Base-by-base conservation (phyloP, 108 stramenopile genomes). In the Cyclotella kingstonii region DNA sequence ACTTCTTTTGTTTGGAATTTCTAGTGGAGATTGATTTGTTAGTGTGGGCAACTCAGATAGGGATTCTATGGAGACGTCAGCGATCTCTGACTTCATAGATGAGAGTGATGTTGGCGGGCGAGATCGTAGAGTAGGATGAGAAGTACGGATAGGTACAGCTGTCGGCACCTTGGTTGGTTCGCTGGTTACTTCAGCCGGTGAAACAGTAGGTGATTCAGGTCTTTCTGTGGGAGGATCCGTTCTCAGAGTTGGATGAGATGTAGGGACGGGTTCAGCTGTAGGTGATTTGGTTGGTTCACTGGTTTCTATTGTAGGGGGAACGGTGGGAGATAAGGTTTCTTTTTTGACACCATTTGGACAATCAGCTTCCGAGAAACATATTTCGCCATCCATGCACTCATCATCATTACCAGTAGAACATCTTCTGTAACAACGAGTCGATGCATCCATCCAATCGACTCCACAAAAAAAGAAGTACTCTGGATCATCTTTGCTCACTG, bases 401-500 rank as follows among this genome's bases (percentile, higher is more conserved):
- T 56, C 55, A 42, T 56, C 55, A 40, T 41, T 15, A 23, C 55
- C 55, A 22, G n/a, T 26, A 0, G 39, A 4, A 31, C 55, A 56
- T 56, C 55, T 56, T 23, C n/a, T 21, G 7, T 56, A 26, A 15
- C 55, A 56, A 28, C 40, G 12, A 3, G 55, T 27, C 15, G 40
- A 42, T 42, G 55, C 55, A 26, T 56, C 55, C 11, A 5, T 18
- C 55, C 55, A 56, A 14, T 26, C 23, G 23, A 42, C 4, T 4
- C 55, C 55, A 18, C 55, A 56, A 22, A 56, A 40, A 26, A 41
- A 56, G 7, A 56, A 41, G 22, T 15, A 56, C 23, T 25, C 11
- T 6, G 55, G 55, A 27, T 56, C 40, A 18, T 40, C 55, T n/a
- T n/a, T n/a, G n/a, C n/a, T n/a, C n/a, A n/a, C n/a, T 41, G 38